Conservation (phyloP, 1,284 basidiomycete genomes). For the Entoloma clypeatum region DNA sequence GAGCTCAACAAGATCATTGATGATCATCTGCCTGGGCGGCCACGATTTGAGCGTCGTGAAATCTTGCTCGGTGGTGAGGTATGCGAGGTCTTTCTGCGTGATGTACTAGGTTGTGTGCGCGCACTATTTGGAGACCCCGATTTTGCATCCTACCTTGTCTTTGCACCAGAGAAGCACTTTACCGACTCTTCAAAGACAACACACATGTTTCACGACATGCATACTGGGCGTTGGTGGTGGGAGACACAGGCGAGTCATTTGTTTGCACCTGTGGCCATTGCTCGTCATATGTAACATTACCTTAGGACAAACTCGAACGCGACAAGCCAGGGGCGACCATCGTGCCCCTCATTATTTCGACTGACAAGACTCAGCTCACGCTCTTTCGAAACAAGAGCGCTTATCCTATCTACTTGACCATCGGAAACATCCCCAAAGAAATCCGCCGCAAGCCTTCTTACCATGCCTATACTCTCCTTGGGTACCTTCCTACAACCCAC, state of each 20-base stretch:
- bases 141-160: slow-evolving; percentile 18
- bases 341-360: slow-evolving; percentile 36
- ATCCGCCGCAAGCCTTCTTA: slow-evolving; percentile 31
- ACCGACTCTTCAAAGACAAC: slow-evolving; percentile 17
- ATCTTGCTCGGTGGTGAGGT: slow-evolving; percentile 21
- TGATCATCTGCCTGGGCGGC: slow-evolving; percentile 18
- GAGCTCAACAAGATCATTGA: slow-evolving; percentile 23
- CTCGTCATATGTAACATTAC: not conserved
- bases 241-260: slow-evolving; percentile 27
- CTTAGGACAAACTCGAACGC: slow-evolving; percentile 10
- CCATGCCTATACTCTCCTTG: slow-evolving; percentile 34
- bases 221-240: slow-evolving; percentile 40
- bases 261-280: no score
- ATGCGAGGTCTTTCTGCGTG: slow-evolving; percentile 25
- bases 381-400: slow-evolving; percentile 34
- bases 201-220: slow-evolving; percentile 30
- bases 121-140: slow-evolving; percentile 26
- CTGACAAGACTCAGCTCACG: slow-evolving; percentile 39
- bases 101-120: slow-evolving; percentile 25
- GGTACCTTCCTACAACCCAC: slow-evolving; percentile 34
- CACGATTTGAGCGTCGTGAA: slow-evolving; percentile 20
- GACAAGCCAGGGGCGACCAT: slow-evolving; percentile 33
- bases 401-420: slow-evolving; percentile 41
- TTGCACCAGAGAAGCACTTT: slow-evolving; percentile 31
- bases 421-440: slow-evolving; percentile 27